These are phyloP conservation scores for Brassica nigra DNA, from an alignment of 345 rosid species.

Conservation along the genomic window DNA sequence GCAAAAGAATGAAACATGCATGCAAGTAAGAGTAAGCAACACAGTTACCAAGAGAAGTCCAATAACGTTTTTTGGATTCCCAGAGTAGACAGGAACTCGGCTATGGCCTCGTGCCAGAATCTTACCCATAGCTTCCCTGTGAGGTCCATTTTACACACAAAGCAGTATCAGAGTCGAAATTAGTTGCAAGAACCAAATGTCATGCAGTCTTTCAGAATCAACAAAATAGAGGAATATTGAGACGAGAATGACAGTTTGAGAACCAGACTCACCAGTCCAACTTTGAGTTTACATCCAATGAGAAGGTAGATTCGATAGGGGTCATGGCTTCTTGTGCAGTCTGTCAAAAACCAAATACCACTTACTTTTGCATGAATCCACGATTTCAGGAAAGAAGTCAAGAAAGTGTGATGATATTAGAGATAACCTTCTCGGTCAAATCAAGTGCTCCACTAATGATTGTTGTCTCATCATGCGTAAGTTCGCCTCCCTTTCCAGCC, in stretches of 20 bases:
- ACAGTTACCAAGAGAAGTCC: conserved; percentile 87
- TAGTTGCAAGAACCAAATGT: background rate
- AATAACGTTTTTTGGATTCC: conserved; percentile 83
- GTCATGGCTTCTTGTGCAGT: conserved; percentile 99
- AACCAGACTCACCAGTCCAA: conserved; percentile 75
- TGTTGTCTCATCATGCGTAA: conserved; percentile 97
- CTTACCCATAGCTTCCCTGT: conserved; percentile 99
- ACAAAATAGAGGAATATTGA: background rate
- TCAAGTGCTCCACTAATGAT: conserved; percentile 96
- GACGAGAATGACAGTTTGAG: conserved; percentile 4
- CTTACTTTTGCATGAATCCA: background rate
- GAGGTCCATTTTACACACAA: conserved; percentile 24
- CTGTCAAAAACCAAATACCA: conserved; percentile 45
- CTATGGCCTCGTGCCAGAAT: conserved; percentile 96
- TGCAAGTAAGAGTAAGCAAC: background rate
- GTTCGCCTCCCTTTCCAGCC: conserved; percentile 99
- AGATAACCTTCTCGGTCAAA: conserved; percentile 88
- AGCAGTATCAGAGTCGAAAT: background rate
- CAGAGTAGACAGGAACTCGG: conserved; percentile 93
- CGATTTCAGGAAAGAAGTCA: background rate
- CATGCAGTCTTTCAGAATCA: background rate
- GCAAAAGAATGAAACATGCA: background rate
- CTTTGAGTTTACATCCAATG: conserved; percentile 95
- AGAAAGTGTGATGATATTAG: background rate
- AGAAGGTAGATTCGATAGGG: conserved; percentile 96